phyloP scores from a whole-genome alignment of 805 yeast species.

The Metschnikowia rubicola region DNA sequence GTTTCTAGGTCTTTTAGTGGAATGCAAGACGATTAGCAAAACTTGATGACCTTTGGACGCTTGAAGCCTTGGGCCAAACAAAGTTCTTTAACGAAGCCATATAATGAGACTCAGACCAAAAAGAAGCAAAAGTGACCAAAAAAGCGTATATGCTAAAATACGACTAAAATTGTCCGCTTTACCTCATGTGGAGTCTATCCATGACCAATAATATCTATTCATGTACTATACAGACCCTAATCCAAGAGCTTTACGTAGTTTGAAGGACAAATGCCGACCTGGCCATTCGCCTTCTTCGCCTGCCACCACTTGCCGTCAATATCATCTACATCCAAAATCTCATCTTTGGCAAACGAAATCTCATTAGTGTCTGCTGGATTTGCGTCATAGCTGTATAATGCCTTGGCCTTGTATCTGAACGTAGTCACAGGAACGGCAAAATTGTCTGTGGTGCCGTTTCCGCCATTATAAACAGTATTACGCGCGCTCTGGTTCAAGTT shows the following conservation, averaged over 20 bases:
- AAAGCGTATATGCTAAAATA: too few species aligned
- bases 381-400: constrained; percentile 82
- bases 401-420: constrained; percentile 83
- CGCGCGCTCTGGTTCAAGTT: constrained; percentile 30
- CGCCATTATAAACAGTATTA: constrained; percentile 16
- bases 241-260: constrained; percentile 81
- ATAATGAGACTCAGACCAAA: too few species aligned
- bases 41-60: too few species aligned
- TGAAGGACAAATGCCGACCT: constrained; percentile 94
- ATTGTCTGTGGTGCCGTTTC: constrained; percentile 21
- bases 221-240: constrained; percentile 12
- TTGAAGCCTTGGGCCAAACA: too few species aligned
- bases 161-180: too few species aligned
- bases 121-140: too few species aligned
- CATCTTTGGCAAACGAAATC: constrained; percentile 86
- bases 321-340: constrained; percentile 85
- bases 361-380: constrained; percentile 92
- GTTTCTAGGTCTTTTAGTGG: too few species aligned
- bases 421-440: constrained; percentile 18
- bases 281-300: constrained; percentile 84
- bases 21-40: too few species aligned
- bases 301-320: constrained; percentile 99
- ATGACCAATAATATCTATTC: background rate
- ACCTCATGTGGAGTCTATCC: too few species aligned
- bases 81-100: too few species aligned